Base-by-base conservation (phyloP, 2,329 filamentous ascomycete species). In the Alternaria sp. region DNA sequence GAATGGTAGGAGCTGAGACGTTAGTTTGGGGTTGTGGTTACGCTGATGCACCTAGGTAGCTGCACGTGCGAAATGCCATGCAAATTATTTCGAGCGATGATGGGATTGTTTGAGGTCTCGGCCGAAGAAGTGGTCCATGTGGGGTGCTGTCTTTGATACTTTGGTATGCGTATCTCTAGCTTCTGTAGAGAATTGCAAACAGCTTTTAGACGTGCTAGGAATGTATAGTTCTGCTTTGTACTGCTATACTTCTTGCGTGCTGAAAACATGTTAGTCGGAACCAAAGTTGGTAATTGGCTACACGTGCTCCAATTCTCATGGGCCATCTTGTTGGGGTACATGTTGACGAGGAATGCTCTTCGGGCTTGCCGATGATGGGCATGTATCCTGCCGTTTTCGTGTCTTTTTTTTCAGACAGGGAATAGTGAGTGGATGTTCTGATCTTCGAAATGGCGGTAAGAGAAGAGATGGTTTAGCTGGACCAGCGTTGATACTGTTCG, bases 401-500 rank as follows among this genome's bases (percentile, higher is more conserved):
- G n/a, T 18, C 15, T 3, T 41, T 41, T 41, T 41, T 7, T 41
- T 10, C 2, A 6, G 15, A 41, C 37, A 41, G 37, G 37, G 37
- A 18, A 9, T 2, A 41, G 15, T 41, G 37, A 11, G 37, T 18
- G 37, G 0, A 41, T 6, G 37, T 9, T 0, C 9, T 41, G 37
- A 41, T 18, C 37, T 41, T 18, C 37, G 3, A 41, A 41, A 41
- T 9, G 8, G 37, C 37, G 37, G 37, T 41, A 18, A 41, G 37
- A 41, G 37, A 18, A 41, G 37, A 0, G 37, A 6, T 41, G n/a
- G 2, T 3, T 3, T 18, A 6, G 37, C 5, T 41, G 37, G 2
- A 1, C 33, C 3, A 37, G 33, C 3, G 2, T 1, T 41, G 33
- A n/a, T 3, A 3, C 33, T n/a, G 33, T 0, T n/a, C 15, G 3